These are phyloP conservation scores for Aquilaria sinensis DNA, from an alignment of 345 rosid species.

Conservation along the genomic window DNA sequence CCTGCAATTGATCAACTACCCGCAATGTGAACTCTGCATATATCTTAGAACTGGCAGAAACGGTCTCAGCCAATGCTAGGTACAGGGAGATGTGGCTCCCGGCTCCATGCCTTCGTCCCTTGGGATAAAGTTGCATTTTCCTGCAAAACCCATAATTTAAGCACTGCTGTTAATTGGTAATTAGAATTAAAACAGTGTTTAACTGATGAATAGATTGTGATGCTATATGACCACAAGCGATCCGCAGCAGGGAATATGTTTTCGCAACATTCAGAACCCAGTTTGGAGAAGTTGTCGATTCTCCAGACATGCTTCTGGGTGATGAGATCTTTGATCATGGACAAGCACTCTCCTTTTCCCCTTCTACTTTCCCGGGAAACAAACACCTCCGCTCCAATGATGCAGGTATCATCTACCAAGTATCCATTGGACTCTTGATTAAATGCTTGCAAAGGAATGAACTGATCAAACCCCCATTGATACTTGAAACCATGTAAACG, in stretches of 20 bases:
- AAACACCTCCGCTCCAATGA: slow-evolving; percentile 39
- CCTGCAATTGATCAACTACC: slow-evolving; percentile 25
- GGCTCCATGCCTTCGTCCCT: slow-evolving; percentile 23
- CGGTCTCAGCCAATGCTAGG: slow-evolving; percentile 18
- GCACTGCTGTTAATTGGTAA: no score
- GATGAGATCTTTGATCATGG: slow-evolving; percentile 16
- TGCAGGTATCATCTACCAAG: slow-evolving; percentile 29
- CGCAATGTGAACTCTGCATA: slow-evolving; percentile 25
- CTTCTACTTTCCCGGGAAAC: slow-evolving; percentile 27
- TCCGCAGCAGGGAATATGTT: slow-evolving; percentile 19
- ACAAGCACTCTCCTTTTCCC: slow-evolving; percentile 29
- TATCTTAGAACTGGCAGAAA: slow-evolving; percentile 24
- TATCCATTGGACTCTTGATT: slow-evolving; percentile 27
- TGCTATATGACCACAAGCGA: slow-evolving; percentile 24
- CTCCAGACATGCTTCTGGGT: slow-evolving; percentile 24
- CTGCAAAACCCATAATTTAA: slow-evolving; percentile 15
- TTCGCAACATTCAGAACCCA: slow-evolving; percentile 5
- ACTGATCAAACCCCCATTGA: slow-evolving; percentile 39
- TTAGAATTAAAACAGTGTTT: neutral
- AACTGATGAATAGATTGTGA: no score
- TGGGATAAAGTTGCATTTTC: slow-evolving; percentile 31
- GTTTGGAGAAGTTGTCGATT: slow-evolving; percentile 26
- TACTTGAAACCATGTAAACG: slow-evolving; percentile 28
- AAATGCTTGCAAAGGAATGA: slow-evolving; percentile 19
- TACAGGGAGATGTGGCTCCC: slow-evolving; percentile 23